Percentiles rank a stretch among this genome's conserved stretches.
Conservation (phyloP, 805 yeast genomes). For the Hanseniaspora guilliermondii region DNA sequence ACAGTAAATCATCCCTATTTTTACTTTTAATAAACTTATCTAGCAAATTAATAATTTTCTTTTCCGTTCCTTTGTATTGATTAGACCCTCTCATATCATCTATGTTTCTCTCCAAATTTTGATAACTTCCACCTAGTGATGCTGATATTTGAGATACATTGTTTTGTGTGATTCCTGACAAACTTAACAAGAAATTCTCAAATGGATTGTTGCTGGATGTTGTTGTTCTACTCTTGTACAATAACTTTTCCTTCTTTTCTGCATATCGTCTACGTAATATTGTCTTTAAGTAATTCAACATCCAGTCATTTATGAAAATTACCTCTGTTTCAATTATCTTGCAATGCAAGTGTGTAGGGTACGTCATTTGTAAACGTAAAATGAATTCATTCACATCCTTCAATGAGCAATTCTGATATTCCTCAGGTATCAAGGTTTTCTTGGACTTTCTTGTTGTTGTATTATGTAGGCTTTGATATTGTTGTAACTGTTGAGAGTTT, state of each 20-base stretch:
- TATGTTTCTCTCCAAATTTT: neutral
- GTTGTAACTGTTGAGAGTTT: neutral
- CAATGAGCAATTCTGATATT: neutral
- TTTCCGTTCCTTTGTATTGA: neutral
- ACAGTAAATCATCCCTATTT: constrained; percentile 1
- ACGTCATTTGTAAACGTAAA: neutral
- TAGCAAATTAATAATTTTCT: neutral
- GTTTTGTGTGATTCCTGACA: constrained; percentile 9
- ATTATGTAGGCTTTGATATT: neutral
- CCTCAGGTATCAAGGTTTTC: neutral
- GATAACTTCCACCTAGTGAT: neutral
- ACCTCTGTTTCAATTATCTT: constrained; percentile 7
- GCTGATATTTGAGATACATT: neutral
- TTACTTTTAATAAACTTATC: neutral
- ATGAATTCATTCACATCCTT: neutral
- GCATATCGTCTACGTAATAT: constrained; percentile 1
- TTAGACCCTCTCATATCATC: neutral
- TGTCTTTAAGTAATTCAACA: constrained; percentile 9
- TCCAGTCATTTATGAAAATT: constrained; percentile 10
- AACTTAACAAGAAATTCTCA: neutral
- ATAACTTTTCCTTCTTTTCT: neutral
- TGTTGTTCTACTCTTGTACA: neutral
- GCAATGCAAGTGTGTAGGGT: constrained; percentile 2
- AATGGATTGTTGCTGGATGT: neutral
- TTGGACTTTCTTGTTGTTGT: neutral